Conservation (phyloP, 1,139 yeast genomes). For the Blastobotrys malaysiensis region DNA sequence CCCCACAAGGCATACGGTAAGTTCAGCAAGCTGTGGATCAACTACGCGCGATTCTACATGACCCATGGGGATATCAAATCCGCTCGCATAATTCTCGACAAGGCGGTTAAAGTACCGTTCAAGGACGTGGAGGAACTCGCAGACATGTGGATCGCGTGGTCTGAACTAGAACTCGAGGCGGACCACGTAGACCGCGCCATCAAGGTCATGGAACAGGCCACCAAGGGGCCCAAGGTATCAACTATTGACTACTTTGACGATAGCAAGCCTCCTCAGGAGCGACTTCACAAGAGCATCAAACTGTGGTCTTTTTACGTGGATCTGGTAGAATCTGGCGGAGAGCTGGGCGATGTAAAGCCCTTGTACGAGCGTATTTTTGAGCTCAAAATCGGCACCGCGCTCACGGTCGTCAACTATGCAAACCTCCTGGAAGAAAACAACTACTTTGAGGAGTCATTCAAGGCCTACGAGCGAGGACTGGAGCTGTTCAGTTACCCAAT, state of each 20-base stretch:
- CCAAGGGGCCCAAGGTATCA: constrained; percentile 40
- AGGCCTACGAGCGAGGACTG: constrained; percentile 64
- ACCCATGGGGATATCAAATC: constrained; percentile 46
- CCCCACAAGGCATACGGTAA: constrained; percentile 49
- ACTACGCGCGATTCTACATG: constrained; percentile 63
- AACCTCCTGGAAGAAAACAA: constrained; percentile 49
- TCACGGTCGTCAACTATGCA: constrained; percentile 62
- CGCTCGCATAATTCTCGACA: constrained; percentile 58
- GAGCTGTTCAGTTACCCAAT: constrained; percentile 55
- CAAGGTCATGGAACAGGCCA: constrained; percentile 47
- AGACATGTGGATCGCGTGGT: constrained; percentile 67
- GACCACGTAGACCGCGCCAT: constrained; percentile 52
- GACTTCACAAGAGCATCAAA: constrained; percentile 54
- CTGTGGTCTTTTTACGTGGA: constrained; percentile 77
- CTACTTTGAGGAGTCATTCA: constrained; percentile 49
- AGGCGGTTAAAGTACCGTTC: constrained; percentile 69
- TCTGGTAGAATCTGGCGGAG: constrained; percentile 57
- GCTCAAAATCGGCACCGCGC: constrained; percentile 65
- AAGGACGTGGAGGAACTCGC: constrained; percentile 59
- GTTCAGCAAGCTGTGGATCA: constrained; percentile 53
- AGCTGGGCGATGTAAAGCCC: constrained; percentile 38
- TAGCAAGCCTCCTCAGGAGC: constrained; percentile 49
- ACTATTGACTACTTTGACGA: constrained; percentile 40
- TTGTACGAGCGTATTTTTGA: constrained; percentile 60
- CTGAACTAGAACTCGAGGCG: constrained; percentile 53